Evolutionary conservation across 2,329 filamentous ascomycete genomes (phyloP), one percentile per base, ranked within the genome.

Genomic region (Juglanconis juglandina): DNA sequence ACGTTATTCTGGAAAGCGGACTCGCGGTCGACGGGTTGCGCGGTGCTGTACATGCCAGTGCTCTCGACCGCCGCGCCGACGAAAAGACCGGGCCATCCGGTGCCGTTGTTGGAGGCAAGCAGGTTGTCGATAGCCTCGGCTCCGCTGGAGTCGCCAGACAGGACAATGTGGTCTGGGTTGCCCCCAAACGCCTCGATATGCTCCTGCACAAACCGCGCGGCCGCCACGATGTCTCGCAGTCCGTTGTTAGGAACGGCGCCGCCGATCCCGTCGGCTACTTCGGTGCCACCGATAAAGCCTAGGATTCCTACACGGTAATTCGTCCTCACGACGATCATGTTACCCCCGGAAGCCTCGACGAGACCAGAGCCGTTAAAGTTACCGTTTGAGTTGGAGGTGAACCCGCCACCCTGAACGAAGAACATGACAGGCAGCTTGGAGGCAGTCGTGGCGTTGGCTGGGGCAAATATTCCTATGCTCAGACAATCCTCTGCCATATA

Each of bases 201-300:
- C 32, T 76, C 69, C 58, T 80, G 76, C 0, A 82, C 76, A 79
- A 80, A 83, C 49, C 75, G 68, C 4, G 83, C 66, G 3, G 73
- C 77, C 11, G 56, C 56, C 11, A 59, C 14, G 17, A 53, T 53
- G 42, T 59, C 56, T n/a, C 53, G 52, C 3, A 59, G 50, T 14
- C 56, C 56, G 11, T 53, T 53, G 35, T 59, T 59, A 2, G 56
- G 33, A 10, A 39, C 50, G 2, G 56, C 50, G 3, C 56, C 56
- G n/a, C 53, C 39, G 3, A 32, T 39, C 5, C 47, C 50, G n/a
- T 51, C 56, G 41, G 37, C 41, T 11, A 59, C n/a, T 30, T 47
- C 33, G 30, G 49, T 39, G 3, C 56, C 56, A 13, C 56, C 56
- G 24, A 53, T 53, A 37, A 59, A 59, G 24, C 56, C 56, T 50